These are phyloP conservation scores for Dalbergia cochinchinensis DNA, from an alignment of 306 rosid genomes.

Conservation along the genomic window DNA sequence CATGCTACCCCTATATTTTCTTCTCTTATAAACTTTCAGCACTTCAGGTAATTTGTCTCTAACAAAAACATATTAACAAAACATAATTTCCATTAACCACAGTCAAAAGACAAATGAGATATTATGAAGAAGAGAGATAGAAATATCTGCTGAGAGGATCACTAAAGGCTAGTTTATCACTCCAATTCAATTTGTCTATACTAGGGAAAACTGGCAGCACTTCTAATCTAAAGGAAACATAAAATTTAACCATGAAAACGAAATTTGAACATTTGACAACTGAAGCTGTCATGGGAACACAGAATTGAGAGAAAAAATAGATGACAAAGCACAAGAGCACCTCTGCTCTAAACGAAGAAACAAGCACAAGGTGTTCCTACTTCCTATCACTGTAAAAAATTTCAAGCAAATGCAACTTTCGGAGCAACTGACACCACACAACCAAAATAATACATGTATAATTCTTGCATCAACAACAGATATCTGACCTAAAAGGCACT, in stretches of 20 bases:
- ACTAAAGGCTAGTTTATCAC: slow-evolving; percentile 27
- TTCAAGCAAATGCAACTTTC: slow-evolving; percentile 40
- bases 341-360: slow-evolving; percentile 6
- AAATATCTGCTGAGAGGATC: slow-evolving; percentile 20
- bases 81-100: slow-evolving; percentile 20
- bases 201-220: slow-evolving; percentile 15
- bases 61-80: slow-evolving; percentile 1
- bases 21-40: too few species aligned
- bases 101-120: slow-evolving; percentile 14
- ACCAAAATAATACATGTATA: slow-evolving; percentile 14
- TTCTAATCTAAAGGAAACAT: not conserved
- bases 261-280: slow-evolving; percentile 4
- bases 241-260: slow-evolving; percentile 22
- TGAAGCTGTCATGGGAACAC: slow-evolving; percentile 13
- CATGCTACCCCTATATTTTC: too few species aligned
- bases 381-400: slow-evolving; percentile 19
- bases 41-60: too few species aligned
- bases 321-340: not conserved
- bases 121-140: slow-evolving; percentile 13
- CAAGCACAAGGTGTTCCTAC: slow-evolving; percentile 8
- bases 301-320: slow-evolving; percentile 20
- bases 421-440: slow-evolving; percentile 20
- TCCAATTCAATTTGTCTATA: slow-evolving; percentile 15
- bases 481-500: slow-evolving; percentile 19
- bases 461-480: slow-evolving; percentile 9